Evolutionary conservation across 106 monocot genomes (phyloP), one percentile per base, ranked within the genome.

Genomic region (Narthecium ossifragum): DNA sequence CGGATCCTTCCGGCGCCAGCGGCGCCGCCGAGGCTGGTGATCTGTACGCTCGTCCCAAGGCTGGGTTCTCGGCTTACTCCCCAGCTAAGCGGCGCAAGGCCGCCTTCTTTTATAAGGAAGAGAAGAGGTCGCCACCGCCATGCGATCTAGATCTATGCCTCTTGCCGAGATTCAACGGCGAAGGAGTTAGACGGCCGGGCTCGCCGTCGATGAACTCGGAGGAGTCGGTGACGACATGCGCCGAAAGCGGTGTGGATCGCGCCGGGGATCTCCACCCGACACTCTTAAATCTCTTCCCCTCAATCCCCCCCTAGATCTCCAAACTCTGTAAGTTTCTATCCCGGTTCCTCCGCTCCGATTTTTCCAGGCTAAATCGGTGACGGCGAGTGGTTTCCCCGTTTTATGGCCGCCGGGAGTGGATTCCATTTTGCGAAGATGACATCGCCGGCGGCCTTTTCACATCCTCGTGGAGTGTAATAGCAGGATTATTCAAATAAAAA

Each of bases 251-350:
- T 2, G 15, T 31, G 14, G 69, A 36, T 15, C 48, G 6, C 33
- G 20, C 33, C 15, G 26, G 12, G 26, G 60, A 41, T 24, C 34
- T 28, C 12, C 34, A 28, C 20, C 78, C 63, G 21, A 31, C 23
- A 46, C 73, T 79, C 2, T 43, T 79, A 53, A 73, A 79, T 31
- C 73, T 79, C 17, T 73, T 79, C 47, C 33, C 47, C 4, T 68
- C 48, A 73, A 39, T 3, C 1, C 30, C 34, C n/a, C 2, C n/a
- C 4, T 21, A 36, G 20, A 25, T 38, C 1, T 12, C 18, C 11
- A 55, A 12, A 15, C 11, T 29, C 13, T 17, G 21, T 23, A 10
- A 38, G 58, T 38, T 58, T 37, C 21, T 7, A 20, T 56, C 31
- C 33, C 5, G 55, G n/a, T 8, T 6, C 45, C 26, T n/a, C 6